Evolutionary conservation across 495 filamentous ascomycete genomes (phyloP), one percentile per base, ranked within the genome.

Genomic region (Daldinia decipiens): DNA sequence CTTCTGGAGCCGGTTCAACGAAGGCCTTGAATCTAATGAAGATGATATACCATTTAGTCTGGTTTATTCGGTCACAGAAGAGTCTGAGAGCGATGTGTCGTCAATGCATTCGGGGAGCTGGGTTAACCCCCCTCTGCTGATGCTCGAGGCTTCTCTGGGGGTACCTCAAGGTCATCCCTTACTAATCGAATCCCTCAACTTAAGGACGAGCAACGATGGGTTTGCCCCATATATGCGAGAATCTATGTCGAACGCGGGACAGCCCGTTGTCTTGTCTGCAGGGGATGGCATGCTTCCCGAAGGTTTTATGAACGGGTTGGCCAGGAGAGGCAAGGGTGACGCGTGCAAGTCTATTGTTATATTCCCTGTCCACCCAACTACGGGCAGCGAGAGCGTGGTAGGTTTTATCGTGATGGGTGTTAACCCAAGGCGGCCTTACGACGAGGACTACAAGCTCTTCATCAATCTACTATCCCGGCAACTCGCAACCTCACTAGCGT

Each of bases 401-500:
- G 90, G 90, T 3, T 93, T 92, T 70, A 79, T 92, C 29, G 86
- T 92, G 1, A 81, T 92, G 74, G 90, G 90, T 27, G 76, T 89
- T 3, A 93, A 93, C 76, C 90, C 90, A 36, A 79, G 90, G 29
- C 82, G 89, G 57, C 89, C 85, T 1, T 92, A 89, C 67, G 89
- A 93, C 70, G 85, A 88, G 55, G 89, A 91, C 70, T 93, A 92
- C 65, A 82, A 85, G 57, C 81, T 92, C 0, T 93, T 92, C 69
- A 81, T 92, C 54, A 87, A 87, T 70, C 80, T 93, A n/a, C 79
- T 93, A 17, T 88, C 86, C 45, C 84, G 89, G 12, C 90, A 92
- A 69, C 79, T 92, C 8, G 88, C 87, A 8, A 93, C 90, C 1
- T 89, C 88, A 6, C 83, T 92, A 72, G 90, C 90, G 11, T 91